phyloP scores from a whole-genome alignment of 78 protist genomes.

The Dictyostelium firmibasis region DNA sequence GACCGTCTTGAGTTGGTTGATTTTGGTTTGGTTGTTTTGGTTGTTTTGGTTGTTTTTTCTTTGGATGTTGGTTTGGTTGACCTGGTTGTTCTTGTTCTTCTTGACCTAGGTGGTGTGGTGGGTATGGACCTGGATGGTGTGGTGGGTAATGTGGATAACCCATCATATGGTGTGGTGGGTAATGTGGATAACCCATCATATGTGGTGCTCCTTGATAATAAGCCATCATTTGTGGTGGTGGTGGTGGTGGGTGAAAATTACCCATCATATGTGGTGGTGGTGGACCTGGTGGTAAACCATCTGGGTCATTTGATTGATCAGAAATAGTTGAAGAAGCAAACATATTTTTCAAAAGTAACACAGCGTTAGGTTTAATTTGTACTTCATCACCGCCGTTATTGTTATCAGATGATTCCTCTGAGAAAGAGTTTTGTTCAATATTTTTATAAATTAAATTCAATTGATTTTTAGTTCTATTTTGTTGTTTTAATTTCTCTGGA shows the following conservation, averaged over 20 bases:
- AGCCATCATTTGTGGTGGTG: background rate
- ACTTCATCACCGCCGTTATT: background rate
- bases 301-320: background rate
- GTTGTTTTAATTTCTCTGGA: constrained; percentile 9
- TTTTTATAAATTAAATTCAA: constrained; percentile 5
- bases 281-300: constrained; percentile 9
- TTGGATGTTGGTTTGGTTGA: background rate
- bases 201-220: background rate
- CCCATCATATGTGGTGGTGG: constrained; percentile 4
- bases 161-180: background rate
- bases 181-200: background rate
- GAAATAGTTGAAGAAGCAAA: background rate
- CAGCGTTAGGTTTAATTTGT: background rate
- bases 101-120: background rate
- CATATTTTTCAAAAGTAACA: background rate
- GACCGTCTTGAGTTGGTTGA: background rate
- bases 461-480: background rate
- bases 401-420: background rate
- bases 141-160: background rate
- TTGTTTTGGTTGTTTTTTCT: background rate
- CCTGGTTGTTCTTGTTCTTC: background rate
- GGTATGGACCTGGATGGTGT: background rate
- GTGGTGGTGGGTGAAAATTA: background rate
- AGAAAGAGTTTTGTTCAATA: background rate
- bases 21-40: background rate